Evolutionary conservation across 306 rosid genomes (phyloP).

Genomic region (Corylus heterophylla): DNA sequence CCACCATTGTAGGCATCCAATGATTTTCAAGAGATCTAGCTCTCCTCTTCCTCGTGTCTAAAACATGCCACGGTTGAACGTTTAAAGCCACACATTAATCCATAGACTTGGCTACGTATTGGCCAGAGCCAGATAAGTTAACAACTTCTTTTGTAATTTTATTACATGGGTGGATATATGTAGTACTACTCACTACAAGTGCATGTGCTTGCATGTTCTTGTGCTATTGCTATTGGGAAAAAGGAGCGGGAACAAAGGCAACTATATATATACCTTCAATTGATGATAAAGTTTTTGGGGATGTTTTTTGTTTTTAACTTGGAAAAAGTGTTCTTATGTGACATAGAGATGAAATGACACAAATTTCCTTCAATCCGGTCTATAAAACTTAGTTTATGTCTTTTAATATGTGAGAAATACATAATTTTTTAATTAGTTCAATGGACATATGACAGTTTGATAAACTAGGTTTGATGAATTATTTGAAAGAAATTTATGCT

Average conservation of each 20-base stretch:
- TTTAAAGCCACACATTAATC: conserved; percentile 14
- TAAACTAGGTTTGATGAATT: no score
- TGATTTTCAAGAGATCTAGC: neutral
- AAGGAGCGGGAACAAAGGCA: neutral
- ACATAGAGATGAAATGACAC: no score
- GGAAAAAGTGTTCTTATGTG: no score
- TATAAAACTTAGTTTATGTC: no score
- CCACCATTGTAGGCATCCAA: neutral
- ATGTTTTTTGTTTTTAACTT: no score
- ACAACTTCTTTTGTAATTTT: neutral
- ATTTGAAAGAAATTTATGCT: no score
- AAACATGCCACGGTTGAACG: conserved; percentile 15
- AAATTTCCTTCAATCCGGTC: no score
- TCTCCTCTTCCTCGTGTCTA: neutral
- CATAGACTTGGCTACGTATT: neutral
- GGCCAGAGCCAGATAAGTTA: conserved; percentile 1
- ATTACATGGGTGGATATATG: neutral
- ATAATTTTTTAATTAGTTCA: no score
- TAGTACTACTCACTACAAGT: conserved; percentile 5
- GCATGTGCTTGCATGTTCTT: conserved; percentile 38
- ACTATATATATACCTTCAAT: neutral
- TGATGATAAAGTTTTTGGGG: no score
- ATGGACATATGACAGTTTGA: no score
- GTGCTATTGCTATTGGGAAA: neutral
- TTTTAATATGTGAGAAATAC: no score